phyloP scores from a whole-genome alignment of 1,284 basidiomycete genomes.

The Apiotrichum akiyoshidainum region DNA sequence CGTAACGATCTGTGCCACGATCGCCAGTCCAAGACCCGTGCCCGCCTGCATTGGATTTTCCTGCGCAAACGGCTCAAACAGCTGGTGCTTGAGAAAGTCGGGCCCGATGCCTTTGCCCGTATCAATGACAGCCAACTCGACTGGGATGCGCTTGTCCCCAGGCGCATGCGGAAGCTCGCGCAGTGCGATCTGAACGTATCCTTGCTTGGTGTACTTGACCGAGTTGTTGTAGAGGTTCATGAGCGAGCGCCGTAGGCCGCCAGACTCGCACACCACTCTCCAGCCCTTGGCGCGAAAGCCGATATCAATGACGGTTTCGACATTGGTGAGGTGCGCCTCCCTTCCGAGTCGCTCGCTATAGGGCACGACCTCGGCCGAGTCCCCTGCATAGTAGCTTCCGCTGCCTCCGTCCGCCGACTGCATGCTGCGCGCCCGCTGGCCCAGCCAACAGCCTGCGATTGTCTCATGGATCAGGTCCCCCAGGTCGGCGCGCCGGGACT shows the following conservation, averaged over 20 bases:
- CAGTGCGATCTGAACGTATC: constrained; percentile 80
- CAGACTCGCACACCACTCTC: constrained; percentile 83
- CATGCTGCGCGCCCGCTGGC: constrained; percentile 74
- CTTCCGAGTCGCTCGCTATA: not conserved
- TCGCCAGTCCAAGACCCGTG: constrained; percentile 94
- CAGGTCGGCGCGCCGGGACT: constrained; percentile 69
- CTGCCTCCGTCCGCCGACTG: constrained; percentile 65
- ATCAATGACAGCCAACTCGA: constrained; percentile 83
- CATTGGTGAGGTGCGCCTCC: constrained; percentile 39
- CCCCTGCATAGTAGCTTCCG: constrained; percentile 77
- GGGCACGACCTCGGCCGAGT: constrained; percentile 4
- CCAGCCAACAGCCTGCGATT: constrained; percentile 91
- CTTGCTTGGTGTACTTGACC: constrained; percentile 86
- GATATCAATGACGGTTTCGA: constrained; percentile 81
- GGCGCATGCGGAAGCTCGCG: constrained; percentile 64
- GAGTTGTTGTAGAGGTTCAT: constrained; percentile 97
- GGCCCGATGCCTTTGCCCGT: constrained; percentile 90
- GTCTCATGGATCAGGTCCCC: constrained; percentile 91
- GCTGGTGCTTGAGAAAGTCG: constrained; percentile 84
- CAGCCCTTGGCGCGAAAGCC: constrained; percentile 64
- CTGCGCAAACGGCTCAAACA: constrained; percentile 96
- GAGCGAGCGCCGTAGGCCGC: constrained; percentile 82
- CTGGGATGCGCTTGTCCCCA: constrained; percentile 62
- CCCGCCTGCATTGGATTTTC: constrained; percentile 67
- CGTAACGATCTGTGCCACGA: constrained; percentile 80